Base-by-base conservation (phyloP, 805 yeast species). In the Lipomyces japonicus region DNA sequence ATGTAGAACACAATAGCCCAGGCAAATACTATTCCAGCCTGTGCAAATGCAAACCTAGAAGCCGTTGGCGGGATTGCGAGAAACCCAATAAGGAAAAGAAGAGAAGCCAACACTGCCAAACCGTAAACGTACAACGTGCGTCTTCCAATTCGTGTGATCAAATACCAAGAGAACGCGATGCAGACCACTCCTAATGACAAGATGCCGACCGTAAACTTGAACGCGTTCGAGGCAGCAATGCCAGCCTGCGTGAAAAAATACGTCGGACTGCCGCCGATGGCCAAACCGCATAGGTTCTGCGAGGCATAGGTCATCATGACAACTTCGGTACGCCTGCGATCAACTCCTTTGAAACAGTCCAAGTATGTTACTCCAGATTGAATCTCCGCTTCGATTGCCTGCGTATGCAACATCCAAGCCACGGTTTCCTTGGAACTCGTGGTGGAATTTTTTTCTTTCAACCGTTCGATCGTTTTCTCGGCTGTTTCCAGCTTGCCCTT, bases 1-100 rank as follows among this genome's bases (percentile, higher is more conserved):
- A 69, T 53, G 55, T 75, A 77, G 59, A 76, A 75, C 37, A 71
- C 60, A 51, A 76, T 74, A 5, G 75, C 72, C 62, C 68, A 76
- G 12, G 75, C 60, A 59, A 75, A 62, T 43, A 78, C 64, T 57
- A 79, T 64, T 3, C 76, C 63, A 4, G 81, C 82, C n/a, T 36
- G 25, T 2, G 50, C 55, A 50, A 50, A 50, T 14, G 22, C 24
- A 10, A 19, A 31, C 3, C 39, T 66, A 51, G 64, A 37, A 44
- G 48, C 47, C 12, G 26, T 22, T 18, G 7, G 26, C 24, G 54
- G 50, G 14, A 48, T 25, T 2, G 47, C 52, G 2, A 55, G 34
- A 21, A 51, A 34, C 12, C 62, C 64, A 14, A 56, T 46, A 16
- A 52, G 18, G n/a, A 58, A 19, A 37, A 53, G 35, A 2, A 58